Base-by-base conservation (phyloP, 176 grass and related monocot species). In the Areca catechu region DNA sequence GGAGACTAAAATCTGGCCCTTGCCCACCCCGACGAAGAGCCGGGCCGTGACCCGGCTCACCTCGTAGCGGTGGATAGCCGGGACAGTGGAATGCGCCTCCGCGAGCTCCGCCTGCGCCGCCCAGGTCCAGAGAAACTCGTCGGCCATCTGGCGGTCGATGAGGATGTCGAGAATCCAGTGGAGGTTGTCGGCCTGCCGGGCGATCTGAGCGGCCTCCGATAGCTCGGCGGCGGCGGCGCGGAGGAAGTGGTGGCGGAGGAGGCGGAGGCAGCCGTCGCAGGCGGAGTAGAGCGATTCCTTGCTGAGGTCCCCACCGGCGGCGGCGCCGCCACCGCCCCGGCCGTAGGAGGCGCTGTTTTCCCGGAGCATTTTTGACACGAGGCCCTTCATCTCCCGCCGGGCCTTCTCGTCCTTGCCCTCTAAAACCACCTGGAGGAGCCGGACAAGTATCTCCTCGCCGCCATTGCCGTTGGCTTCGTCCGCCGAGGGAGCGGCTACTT, bases 371-470 rank as follows among this genome's bases (percentile, higher is more conserved):
- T 98, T 93, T 30, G 94, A 93, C 10, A 98, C 94, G 17, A 93
- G 81, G 4, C 94, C 84, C 56, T 98, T 98, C 94, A 98, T 98
- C 60, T 98, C 94, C 60, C 84, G 83, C 69, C 94, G 76, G 0
- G 94, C 94, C 70, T 98, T 98, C 16, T 98, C 94, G 16, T 98
- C 94, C 70, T 98, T 98, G 19, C 94, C 94, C 75, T 98, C 84
- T 29, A 98, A 66, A 20, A 98, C 94, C 9, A 98, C 88, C 63
- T 98, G 88, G 58, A 98, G 64, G 59, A 98, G 81, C 69, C 94
- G 77, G 5, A 93, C 76, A 9, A 98, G 70, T 19, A 98, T 79
- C 73, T 92, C 93, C 79, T 98, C 94, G 0, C 88, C 34, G 34
- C 34, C 34, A 43, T 50, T 67, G 0, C 49, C 76, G 9, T 56